These are phyloP conservation scores for Globisporangium paddicum DNA, from an alignment of 352 stramenopile genomes.

Conservation along the genomic window DNA sequence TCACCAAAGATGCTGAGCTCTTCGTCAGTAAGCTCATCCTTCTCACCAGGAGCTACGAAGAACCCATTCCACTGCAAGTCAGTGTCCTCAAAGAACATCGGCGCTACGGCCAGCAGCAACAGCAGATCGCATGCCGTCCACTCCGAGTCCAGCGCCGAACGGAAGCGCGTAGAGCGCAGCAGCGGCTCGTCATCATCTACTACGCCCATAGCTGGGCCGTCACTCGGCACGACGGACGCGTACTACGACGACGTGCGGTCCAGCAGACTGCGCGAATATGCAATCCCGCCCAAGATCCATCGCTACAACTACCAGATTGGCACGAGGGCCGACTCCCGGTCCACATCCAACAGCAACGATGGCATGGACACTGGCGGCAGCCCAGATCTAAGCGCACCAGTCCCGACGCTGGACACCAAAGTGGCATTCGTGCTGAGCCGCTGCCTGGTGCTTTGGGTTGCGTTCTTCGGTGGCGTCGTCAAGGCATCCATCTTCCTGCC, in stretches of 20 bases:
- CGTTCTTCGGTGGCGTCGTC: conserved; percentile 24
- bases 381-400: neutral
- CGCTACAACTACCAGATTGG: conserved; percentile 1
- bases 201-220: neutral
- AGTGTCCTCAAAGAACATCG: neutral
- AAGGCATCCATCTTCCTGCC: conserved; percentile 55
- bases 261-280: conserved; percentile 12
- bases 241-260: conserved; percentile 8
- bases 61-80: conserved; percentile 7
- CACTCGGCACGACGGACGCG: neutral
- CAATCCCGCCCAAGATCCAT: conserved; percentile 10
- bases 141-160: conserved; percentile 2
- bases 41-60: conserved; percentile 1
- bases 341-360: neutral
- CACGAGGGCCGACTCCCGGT: neutral
- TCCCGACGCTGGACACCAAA: conserved; percentile 14
- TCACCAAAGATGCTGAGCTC: conserved; percentile 5
- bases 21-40: neutral
- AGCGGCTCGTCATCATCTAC: conserved; percentile 5
- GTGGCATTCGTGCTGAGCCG: conserved; percentile 13
- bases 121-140: conserved; percentile 1
- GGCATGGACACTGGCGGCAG: neutral
- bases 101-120: neutral
- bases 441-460: conserved; percentile 28
- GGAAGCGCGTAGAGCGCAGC: conserved; percentile 8